Evolutionary conservation across 257 asterid genomes (phyloP).

Genomic region (Pogostemon cablin): DNA sequence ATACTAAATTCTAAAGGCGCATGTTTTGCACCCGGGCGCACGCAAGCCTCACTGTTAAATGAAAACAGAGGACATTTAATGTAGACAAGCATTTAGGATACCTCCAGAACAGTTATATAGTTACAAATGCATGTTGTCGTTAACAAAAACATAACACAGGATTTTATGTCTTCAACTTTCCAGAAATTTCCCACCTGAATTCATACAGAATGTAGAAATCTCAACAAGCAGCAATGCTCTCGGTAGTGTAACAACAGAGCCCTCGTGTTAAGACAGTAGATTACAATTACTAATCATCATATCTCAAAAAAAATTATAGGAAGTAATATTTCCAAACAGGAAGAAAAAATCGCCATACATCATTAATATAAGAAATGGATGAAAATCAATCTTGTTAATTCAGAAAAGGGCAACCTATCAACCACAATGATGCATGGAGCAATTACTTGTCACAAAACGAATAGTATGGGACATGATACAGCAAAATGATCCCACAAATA

Average conservation of each 20-base stretch:
- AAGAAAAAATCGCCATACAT: neutral
- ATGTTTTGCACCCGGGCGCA: no score
- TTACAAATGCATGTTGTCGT: neutral
- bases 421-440: neutral
- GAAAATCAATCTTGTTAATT: neutral
- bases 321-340: neutral
- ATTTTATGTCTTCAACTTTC: neutral
- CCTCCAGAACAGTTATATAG: neutral
- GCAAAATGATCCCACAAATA: slow-evolving; percentile 1
- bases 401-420: neutral
- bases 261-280: neutral
- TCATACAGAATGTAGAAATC: neutral
- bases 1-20: no score
- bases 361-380: no score
- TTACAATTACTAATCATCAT: neutral
- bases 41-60: no score
- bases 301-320: neutral
- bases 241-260: neutral
- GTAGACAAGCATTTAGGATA: slow-evolving; percentile 7
- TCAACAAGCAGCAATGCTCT: neutral
- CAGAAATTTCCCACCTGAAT: neutral
- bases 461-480: neutral
- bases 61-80: slow-evolving; percentile 2
- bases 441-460: neutral
- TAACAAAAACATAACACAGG: slow-evolving; percentile 19